Base-by-base conservation (phyloP, 331 rosid species). In the Quercus phellos region DNA sequence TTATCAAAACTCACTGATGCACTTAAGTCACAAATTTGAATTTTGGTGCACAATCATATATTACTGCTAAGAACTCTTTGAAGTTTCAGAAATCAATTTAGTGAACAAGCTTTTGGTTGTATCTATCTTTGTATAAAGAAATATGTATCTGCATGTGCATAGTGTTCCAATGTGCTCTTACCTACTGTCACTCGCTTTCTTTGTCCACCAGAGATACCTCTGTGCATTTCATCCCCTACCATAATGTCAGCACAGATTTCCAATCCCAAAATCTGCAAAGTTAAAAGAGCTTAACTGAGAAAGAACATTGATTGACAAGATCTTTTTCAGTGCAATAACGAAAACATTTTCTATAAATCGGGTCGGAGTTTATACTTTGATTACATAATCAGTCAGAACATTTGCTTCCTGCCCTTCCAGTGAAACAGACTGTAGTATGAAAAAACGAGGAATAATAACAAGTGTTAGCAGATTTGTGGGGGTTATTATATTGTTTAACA, bases 171-270 rank as follows among this genome's bases (percentile, higher is more conserved):
- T 8, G 21, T 83, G 55, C 2, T 72, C 46, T 82, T 83, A 89
- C 97, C 98, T 27, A 97, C 90, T 35, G 98, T 91, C 69, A 94
- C 88, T 70, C 98, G 75, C 85, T 94, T 94, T 51, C 72, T 91
- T 51, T 94, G 98, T 59, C 98, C 98, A 0, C 97, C 98, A 2
- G 97, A 94, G 75, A 94, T 88, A 38, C 98, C 97, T 26, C 98
- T 78, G 61, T 82, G 76, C 98, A 94, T 86, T 73, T 88, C 90
- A 87, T 94, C 93, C 30, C 98, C 98, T 30, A 94, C 96, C 91
- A 93, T 74, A 68, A 94, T 93, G 70, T 93, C 98, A 72, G 98
- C 97, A 68, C 98, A 93, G 70, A 84, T 75, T 75, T 92, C 98
- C 51, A 94, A 90, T 66, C 98, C 98, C 79, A 94, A 79, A 88